phyloP scores from a whole-genome alignment of 306 rosid genomes.

The Dalbergia cochinchinensis region DNA sequence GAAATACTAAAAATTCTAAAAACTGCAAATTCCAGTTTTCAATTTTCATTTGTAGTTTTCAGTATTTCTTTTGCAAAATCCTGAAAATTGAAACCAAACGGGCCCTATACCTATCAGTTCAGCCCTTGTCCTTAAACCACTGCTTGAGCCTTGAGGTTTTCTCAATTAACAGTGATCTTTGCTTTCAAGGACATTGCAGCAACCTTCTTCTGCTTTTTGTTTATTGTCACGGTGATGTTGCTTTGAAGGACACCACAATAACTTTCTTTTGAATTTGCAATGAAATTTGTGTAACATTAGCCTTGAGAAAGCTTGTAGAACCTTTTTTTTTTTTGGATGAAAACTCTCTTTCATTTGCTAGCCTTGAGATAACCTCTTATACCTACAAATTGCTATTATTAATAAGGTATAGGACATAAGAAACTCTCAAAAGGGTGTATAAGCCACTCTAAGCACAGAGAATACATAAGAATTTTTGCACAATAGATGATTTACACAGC shows the following conservation, averaged over 20 bases:
- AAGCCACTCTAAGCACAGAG: background rate
- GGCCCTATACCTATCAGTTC: background rate
- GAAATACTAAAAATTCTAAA: too few species aligned
- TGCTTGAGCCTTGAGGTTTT: background rate
- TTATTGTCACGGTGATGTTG: background rate
- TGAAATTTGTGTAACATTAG: background rate
- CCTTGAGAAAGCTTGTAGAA: background rate
- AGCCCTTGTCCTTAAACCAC: background rate
- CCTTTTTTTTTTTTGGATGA: too few species aligned
- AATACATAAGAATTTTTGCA: background rate
- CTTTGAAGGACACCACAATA: background rate
- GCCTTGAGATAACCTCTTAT: background rate
- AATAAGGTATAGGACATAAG: background rate
- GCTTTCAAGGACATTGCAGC: background rate
- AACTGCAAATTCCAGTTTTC: too few species aligned
- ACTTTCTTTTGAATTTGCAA: background rate
- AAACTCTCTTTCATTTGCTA: background rate
- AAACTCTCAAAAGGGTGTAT: background rate
- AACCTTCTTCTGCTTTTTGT: background rate
- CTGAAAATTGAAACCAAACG: too few species aligned
- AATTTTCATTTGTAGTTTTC: too few species aligned
- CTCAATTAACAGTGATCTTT: background rate
- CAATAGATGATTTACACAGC: background rate
- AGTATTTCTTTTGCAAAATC: too few species aligned
- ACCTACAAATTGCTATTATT: background rate